Conservation (phyloP, 768 basidiomycete species). For the Kwoniella dejecticola region DNA sequence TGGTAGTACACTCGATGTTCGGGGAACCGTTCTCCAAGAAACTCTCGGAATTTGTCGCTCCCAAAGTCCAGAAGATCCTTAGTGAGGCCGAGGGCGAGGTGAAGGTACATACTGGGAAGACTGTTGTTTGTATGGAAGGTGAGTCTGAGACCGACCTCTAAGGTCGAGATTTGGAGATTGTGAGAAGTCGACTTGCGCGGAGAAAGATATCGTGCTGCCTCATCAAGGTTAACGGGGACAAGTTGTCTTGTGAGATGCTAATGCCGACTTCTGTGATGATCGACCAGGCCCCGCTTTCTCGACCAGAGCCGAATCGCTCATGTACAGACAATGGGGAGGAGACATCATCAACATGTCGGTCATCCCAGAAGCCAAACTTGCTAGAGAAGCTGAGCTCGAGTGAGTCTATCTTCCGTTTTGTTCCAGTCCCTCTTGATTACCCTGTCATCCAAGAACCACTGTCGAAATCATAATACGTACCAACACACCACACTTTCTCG, state of each 20-base stretch:
- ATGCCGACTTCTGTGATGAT: too few species aligned
- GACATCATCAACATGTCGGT: conserved; percentile 78
- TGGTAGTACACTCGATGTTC: conserved; percentile 92
- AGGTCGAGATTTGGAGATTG: neutral
- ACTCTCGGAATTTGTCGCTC: conserved; percentile 48
- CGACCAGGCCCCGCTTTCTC: conserved; percentile 76
- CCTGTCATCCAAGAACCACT: too few species aligned
- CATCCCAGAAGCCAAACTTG: conserved; percentile 94
- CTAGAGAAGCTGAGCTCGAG: conserved; percentile 92
- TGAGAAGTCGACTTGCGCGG: neutral
- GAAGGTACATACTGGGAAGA: conserved; percentile 76
- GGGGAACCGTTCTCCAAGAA: conserved; percentile 79
- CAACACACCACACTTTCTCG: neutral
- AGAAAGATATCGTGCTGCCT: too few species aligned
- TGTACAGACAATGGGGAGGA: conserved; percentile 86
- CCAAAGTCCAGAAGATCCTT: conserved; percentile 65
- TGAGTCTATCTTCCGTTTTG: too few species aligned
- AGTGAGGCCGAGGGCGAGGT: conserved; percentile 63
- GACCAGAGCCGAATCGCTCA: conserved; percentile 90
- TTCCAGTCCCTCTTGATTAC: too few species aligned
- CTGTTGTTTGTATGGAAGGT: conserved; percentile 94
- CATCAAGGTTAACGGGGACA: too few species aligned
- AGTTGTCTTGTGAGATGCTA: too few species aligned
- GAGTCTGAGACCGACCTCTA: too few species aligned
- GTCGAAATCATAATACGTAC: too few species aligned